Conservation (phyloP, 2,329 filamentous ascomycete species). For the Hymenoscyphus infarciens region DNA sequence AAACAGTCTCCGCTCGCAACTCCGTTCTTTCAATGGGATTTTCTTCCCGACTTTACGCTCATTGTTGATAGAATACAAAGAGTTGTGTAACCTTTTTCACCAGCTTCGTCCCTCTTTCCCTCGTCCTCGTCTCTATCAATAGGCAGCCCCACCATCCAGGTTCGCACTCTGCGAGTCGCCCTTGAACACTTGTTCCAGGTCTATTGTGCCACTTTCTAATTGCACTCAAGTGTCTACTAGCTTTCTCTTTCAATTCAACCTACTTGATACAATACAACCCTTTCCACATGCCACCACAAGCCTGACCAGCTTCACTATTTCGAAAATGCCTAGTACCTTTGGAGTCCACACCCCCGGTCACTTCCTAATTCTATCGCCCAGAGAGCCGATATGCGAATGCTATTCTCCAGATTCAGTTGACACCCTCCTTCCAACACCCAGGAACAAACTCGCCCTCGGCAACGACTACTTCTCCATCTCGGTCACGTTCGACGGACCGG, state of each 20-base stretch:
- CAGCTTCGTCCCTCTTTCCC: background rate
- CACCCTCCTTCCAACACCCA: background rate
- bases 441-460: background rate
- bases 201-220: background rate
- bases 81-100: background rate
- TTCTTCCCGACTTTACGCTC: background rate
- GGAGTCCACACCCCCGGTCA: background rate
- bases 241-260: background rate
- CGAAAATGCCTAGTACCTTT: background rate
- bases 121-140: background rate
- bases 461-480: slow-evolving; percentile 10
- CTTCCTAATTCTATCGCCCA: background rate
- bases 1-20: background rate
- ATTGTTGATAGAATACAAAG: background rate
- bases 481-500: background rate
- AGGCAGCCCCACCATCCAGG: too few relatives aligned
- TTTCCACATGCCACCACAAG: background rate
- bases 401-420: slow-evolving; percentile 1
- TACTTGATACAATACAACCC: background rate
- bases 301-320: background rate
- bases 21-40: background rate
- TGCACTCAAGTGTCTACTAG: background rate
- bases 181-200: background rate
- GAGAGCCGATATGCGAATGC: background rate
- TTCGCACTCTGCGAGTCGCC: background rate